These are phyloP conservation scores for Phlebiopsis flavidoalba DNA, from an alignment of 768 basidiomycete species.

Conservation along the genomic window DNA sequence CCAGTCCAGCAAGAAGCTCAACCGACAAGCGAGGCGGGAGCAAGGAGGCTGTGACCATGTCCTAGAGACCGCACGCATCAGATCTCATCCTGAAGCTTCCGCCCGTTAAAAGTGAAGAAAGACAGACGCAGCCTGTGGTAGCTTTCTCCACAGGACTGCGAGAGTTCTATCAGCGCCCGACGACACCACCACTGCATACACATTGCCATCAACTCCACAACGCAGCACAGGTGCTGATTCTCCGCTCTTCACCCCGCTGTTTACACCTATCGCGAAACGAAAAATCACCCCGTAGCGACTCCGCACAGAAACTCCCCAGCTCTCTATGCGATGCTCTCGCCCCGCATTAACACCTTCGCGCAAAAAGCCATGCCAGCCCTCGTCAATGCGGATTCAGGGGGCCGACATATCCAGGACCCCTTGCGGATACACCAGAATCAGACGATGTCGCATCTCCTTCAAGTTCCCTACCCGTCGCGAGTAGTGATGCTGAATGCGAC, in stretches of 20 bases:
- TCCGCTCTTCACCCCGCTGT: conserved; percentile 21
- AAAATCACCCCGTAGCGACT: not conserved
- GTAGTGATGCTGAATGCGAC: conserved; percentile 38
- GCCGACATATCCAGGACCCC: not conserved
- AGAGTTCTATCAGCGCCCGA: not conserved
- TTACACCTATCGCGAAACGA: conserved; percentile 13
- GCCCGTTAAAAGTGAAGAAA: not conserved
- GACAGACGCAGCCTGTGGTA: conserved; percentile 3
- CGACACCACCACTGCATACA: not conserved
- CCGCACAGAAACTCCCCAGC: conserved; percentile 12
- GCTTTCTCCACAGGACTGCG: not conserved
- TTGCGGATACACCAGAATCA: conserved; percentile 32
- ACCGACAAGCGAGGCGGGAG: not conserved
- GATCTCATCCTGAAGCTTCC: not conserved
- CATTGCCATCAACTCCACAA: conserved; percentile 14
- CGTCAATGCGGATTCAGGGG: not conserved
- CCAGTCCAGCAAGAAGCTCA: not conserved
- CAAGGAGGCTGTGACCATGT: not conserved
- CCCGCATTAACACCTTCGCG: conserved; percentile 1
- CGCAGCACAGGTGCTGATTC: not conserved
- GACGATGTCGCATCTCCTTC: conserved; percentile 32
- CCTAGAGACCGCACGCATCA: not conserved
- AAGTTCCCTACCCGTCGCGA: conserved; percentile 41
- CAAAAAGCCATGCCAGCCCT: not conserved
- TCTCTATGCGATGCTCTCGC: conserved; percentile 15